Evolutionary conservation across 352 stramenopile genomes (phyloP), one percentile per base, ranked within the genome.

Genomic region (Pythium pyrilobum): DNA sequence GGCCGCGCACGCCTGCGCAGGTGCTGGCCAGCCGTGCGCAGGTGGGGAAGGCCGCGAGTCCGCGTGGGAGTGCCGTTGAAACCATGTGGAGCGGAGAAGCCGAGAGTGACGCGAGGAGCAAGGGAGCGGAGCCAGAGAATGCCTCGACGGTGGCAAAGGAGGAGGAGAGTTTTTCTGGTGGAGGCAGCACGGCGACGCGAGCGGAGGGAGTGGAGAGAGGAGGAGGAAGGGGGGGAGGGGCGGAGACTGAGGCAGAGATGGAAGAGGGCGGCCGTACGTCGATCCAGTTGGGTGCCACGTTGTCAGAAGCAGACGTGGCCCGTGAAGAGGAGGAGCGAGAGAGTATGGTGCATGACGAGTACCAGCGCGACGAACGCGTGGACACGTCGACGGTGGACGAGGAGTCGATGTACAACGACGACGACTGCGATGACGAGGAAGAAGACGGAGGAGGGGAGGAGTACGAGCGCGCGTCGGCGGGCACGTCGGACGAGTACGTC

Each of bases 321-420:
- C 24, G 25, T 1, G 41, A 47, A 5, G 23, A 4, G 4, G 28
- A 50, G 24, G 28, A 28, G n/a, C 27, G 4, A 31, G n/a, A 15
- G 34, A 27, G 13, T 47, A 46, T 29, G n/a, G n/a, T n/a, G n/a
- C n/a, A 56, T 27, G 37, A 37, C 13, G 48, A 56, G 38, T 34
- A 28, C 16, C 49, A 43, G 5, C 49, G 57, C 3, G 42, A 55
- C n/a, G 49, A 65, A n/a, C 57, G 57, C 8, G 41, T 55, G 16
- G 56, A 64, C 34, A 64, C 56, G 34, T 64, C 56, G 32, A 64
- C 56, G 18, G 56, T 64, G 18, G 56, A 56, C 27, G 56, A 64
- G 25, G 56, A 57, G 23, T 64, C 56, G 16, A 57, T 64, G 46
- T 64, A 53, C 56, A 52, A 64, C 16, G 56, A 64, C 32, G 48